Percentiles rank a stretch among this genome's conserved stretches.
phyloP scores from a whole-genome alignment of 2,329 filamentous ascomycete species.

The Ceratocystis papillata region DNA sequence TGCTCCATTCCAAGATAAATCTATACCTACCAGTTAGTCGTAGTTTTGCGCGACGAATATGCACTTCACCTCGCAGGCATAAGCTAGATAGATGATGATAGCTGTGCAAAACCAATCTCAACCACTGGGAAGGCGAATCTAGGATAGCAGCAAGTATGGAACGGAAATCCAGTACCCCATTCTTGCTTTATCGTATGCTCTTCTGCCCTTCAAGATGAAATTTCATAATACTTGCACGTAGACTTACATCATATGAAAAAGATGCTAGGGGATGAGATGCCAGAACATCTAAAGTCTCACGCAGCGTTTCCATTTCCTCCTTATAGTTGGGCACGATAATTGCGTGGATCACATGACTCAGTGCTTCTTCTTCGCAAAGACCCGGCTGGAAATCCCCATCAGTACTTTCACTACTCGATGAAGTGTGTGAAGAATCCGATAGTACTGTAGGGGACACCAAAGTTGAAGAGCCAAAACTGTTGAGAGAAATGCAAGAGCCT shows the following conservation, averaged over 20 bases:
- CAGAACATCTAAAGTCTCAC: constrained; percentile 57
- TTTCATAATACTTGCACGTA: not conserved
- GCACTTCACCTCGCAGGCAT: not conserved
- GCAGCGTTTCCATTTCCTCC: constrained; percentile 57
- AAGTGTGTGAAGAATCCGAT: constrained; percentile 30
- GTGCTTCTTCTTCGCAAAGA: constrained; percentile 32
- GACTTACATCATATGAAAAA: constrained; percentile 57
- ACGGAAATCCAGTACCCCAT: too few relatives aligned
- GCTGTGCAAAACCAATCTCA: not conserved
- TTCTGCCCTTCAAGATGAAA: not conserved
- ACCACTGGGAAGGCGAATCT: not conserved
- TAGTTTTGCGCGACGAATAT: not conserved
- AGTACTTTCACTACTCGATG: constrained; percentile 41
- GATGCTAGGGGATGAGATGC: constrained; percentile 55
- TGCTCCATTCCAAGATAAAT: constrained; percentile 64
- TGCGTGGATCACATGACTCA: constrained; percentile 44
- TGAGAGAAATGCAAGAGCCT: constrained; percentile 44
- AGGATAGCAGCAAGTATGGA: not conserved
- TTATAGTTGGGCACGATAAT: constrained; percentile 66
- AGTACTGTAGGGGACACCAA: constrained; percentile 8
- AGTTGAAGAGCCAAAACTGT: constrained; percentile 34
- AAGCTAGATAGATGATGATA: not conserved
- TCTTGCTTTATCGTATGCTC: too few relatives aligned
- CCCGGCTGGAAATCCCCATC: constrained; percentile 36
- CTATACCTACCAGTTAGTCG: constrained; percentile 32